Percentiles rank a stretch among this genome's conserved stretches.
Conservation (phyloP, 2,329 filamentous ascomycete genomes). For the Monascus ruber region DNA sequence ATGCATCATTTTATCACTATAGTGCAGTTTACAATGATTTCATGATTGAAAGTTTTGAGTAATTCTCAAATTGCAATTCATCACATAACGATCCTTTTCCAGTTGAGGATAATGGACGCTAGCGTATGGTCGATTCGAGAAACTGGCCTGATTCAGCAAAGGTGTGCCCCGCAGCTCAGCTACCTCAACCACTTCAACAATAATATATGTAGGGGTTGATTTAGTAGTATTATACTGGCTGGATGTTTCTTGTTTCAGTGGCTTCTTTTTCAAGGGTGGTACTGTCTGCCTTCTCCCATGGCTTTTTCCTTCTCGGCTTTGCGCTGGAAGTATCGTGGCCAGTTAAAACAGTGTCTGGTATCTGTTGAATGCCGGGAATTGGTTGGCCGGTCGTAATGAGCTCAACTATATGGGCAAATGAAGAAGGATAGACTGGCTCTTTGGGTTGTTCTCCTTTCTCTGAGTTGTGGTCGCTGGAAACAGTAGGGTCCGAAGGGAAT, state of each 20-base stretch:
- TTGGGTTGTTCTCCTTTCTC: slow-evolving; percentile 29
- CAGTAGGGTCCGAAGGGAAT: slow-evolving; percentile 2
- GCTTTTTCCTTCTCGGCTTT: slow-evolving; percentile 50
- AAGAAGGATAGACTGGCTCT: slow-evolving; percentile 61
- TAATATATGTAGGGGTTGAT: no score
- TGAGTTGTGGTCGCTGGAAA: slow-evolving; percentile 5
- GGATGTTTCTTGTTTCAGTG: neutral
- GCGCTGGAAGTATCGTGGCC: slow-evolving; percentile 52
- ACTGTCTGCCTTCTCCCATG: slow-evolving; percentile 61
- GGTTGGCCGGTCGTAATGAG: slow-evolving; percentile 72
- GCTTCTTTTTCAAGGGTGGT: neutral
- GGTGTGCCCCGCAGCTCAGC: no score
- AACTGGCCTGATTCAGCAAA: no score
- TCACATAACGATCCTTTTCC: no score
- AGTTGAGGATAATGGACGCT: no score
- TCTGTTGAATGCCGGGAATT: slow-evolving; percentile 77
- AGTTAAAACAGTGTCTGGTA: slow-evolving; percentile 66
- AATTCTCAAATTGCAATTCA: no score
- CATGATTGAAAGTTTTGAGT: no score
- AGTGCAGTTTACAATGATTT: no score
- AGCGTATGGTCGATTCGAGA: no score
- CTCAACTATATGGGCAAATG: slow-evolving; percentile 76
- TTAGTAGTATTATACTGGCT: neutral
- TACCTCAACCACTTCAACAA: no score
- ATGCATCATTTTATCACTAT: no score